Conservation (phyloP, 345 rosid genomes). For the Populus ilicifolia region DNA sequence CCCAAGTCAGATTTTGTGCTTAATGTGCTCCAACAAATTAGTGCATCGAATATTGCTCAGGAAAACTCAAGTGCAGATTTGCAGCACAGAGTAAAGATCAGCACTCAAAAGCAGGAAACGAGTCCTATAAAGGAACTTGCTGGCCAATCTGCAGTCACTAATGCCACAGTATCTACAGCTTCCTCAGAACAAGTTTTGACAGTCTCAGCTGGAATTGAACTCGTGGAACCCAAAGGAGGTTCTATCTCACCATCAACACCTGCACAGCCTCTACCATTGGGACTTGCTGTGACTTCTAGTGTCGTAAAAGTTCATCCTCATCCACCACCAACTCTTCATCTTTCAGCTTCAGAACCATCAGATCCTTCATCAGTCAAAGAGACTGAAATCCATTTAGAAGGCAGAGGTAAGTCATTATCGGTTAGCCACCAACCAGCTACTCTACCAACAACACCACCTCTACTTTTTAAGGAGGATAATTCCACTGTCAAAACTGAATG, state of each 20-base stretch:
- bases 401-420: conserved; percentile 10
- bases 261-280: conserved; percentile 27
- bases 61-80: conserved; percentile 38
- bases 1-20: conserved; percentile 64
- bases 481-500: neutral
- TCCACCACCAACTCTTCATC: conserved; percentile 21
- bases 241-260: conserved; percentile 33
- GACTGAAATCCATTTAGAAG: conserved; percentile 12
- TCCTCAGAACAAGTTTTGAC: conserved; percentile 14
- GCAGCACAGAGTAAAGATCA: conserved; percentile 19
- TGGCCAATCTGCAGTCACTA: conserved; percentile 15
- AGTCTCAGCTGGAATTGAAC: conserved; percentile 11
- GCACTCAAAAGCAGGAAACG: conserved; percentile 37
- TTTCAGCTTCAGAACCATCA: conserved; percentile 12
- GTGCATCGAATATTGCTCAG: conserved; percentile 49
- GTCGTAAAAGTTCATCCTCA: conserved; percentile 10
- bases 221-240: conserved; percentile 21
- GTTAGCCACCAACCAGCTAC: conserved; percentile 4
- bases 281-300: conserved; percentile 17
- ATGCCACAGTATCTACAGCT: conserved; percentile 14
- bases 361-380: conserved; percentile 12
- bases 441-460: conserved; percentile 5
- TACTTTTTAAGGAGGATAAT: conserved; percentile 1
- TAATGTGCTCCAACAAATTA: conserved; percentile 70
- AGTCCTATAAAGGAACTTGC: conserved; percentile 34